Evolutionary conservation across 352 stramenopile genomes (phyloP).

Genomic region (Stramenopiles sp.): DNA sequence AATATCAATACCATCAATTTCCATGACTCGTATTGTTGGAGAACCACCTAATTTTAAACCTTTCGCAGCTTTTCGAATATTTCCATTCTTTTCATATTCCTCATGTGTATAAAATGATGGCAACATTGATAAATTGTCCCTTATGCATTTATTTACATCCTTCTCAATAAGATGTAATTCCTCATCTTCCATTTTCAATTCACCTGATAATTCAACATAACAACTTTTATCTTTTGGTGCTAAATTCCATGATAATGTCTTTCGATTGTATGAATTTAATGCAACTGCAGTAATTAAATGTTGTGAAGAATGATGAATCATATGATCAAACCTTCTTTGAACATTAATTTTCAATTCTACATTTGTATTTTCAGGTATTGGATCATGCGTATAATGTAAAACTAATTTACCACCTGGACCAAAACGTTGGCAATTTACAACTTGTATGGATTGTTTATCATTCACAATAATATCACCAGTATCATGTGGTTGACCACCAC

Average conservation of each 20-base stretch:
- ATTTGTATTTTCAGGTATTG: conserved; percentile 19
- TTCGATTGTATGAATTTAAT: conserved; percentile 33
- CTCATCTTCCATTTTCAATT: conserved; percentile 27
- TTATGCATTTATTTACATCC: conserved; percentile 48
- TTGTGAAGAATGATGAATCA: conserved; percentile 65
- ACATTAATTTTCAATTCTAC: conserved; percentile 34
- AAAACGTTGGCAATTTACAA: background rate
- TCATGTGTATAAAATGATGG: conserved; percentile 34
- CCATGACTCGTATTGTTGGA: conserved; percentile 41
- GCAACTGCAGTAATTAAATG: conserved; percentile 59
- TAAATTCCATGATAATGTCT: conserved; percentile 55
- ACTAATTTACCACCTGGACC: background rate
- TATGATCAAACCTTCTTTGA: conserved; percentile 51
- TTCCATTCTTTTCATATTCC: conserved; percentile 32
- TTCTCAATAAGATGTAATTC: conserved; percentile 30
- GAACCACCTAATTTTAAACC: background rate
- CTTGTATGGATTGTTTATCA: background rate
- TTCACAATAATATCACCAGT: conserved; percentile 24
- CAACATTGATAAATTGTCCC: conserved; percentile 31
- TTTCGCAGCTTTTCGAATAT: conserved; percentile 14
- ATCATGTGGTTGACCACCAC: conserved; percentile 57
- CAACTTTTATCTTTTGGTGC: conserved; percentile 28
- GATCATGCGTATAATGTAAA: background rate
- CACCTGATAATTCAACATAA: conserved; percentile 44
- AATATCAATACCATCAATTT: conserved; percentile 46